phyloP scores from a whole-genome alignment of 169 alveolate species.

The Cryptosporidium sp. region DNA sequence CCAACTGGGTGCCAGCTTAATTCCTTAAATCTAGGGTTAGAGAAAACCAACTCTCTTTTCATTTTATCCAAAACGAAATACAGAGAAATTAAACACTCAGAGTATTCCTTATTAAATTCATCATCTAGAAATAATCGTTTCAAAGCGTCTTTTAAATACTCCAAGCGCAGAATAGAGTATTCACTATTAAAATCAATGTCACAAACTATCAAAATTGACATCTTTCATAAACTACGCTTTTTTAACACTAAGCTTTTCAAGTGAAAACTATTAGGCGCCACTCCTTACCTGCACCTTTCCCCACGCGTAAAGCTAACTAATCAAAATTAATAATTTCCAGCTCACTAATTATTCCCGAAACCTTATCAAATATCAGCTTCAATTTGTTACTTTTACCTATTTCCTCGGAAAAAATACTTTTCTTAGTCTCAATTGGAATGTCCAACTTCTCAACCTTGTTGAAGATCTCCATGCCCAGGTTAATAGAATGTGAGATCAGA shows the following conservation, averaged over 20 bases:
- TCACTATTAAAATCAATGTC: slow-evolving; percentile 22
- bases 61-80: slow-evolving; percentile 5
- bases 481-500: slow-evolving; percentile 24
- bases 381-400: neutral
- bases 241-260: neutral
- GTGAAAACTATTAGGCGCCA: slow-evolving; percentile 14
- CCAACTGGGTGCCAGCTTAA: slow-evolving; percentile 29
- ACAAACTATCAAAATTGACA: slow-evolving; percentile 43
- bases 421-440: neutral
- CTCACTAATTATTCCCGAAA: neutral
- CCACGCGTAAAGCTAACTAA: neutral
- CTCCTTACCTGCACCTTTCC: neutral
- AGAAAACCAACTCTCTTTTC: neutral
- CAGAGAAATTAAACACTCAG: slow-evolving; percentile 41
- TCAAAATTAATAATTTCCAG: slow-evolving; percentile 2
- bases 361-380: slow-evolving; percentile 5
- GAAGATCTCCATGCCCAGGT: slow-evolving; percentile 1
- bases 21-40: slow-evolving; percentile 9
- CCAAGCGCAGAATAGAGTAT: neutral
- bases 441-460: neutral
- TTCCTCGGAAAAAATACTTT: neutral
- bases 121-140: neutral
- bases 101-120: slow-evolving; percentile 14
- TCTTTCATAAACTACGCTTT: neutral
- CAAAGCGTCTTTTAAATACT: neutral